Base-by-base conservation (phyloP, 2,329 filamentous ascomycete species). In the Colletotrichum tamarilloi region DNA sequence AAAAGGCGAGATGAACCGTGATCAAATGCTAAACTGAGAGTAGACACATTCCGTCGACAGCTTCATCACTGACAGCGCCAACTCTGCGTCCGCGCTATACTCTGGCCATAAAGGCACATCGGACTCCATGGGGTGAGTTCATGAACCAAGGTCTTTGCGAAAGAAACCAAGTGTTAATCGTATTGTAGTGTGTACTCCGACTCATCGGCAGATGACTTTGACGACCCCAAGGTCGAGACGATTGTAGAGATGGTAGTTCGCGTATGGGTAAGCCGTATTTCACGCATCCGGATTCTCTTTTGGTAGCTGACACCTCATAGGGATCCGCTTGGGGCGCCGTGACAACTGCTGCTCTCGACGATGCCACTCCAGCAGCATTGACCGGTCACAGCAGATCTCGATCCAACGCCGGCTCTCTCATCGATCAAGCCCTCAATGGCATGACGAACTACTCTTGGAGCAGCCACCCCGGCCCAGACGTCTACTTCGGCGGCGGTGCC, bases 61-160 rank as follows among this genome's bases (percentile, higher is more conserved):
- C 57, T 96, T 94, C 86, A 95, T 97, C 79, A 97, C 94, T 30
- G 94, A 97, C 81, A 94, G 92, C 72, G 94, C 94, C 82, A 97
- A 97, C 84, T 95, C 92, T 4, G 94, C 94, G 3, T 94, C 92
- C 32, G 93, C 94, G 14, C 85, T 97, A 12, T 96, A 96, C 84
- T 91, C 89, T 19, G 94, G 94, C 30, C 94, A 97, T 85, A 97
- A 97, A 87, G 93, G 90, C 78, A 93, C 91, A 0, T 94, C 96
- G 75, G 95, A 97, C 79, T 93, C 93, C 22, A 89, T 97, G 83
- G 93, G 92, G 82, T 92, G 77, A 76, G 80, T 32, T 7, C 5
- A 19, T 7, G 5, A 49, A 74, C n/a, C 14, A 3, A 26, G 2
- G 2, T 4, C 42, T 8, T 3, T 24, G 16, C 11, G 3, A 30